Conservation (phyloP, 139 green algal genomes). For the Chlamydomonas sp. region DNA sequence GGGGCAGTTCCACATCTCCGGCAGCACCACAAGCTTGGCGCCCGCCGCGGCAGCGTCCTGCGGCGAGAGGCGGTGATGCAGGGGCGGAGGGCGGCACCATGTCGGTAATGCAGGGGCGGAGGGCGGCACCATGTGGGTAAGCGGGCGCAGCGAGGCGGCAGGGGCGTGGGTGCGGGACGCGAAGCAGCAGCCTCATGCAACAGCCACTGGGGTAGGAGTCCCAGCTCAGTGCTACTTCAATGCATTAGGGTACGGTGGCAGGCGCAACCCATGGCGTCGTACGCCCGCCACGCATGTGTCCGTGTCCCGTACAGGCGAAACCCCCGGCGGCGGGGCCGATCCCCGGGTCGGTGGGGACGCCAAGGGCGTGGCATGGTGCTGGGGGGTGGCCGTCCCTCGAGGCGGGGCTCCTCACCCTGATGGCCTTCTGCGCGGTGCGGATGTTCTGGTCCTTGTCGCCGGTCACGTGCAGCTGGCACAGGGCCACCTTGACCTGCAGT, state of each 20-base stretch:
- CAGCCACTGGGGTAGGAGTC: too few relatives aligned
- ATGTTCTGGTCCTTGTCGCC: conserved; percentile 92
- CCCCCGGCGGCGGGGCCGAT: too few relatives aligned
- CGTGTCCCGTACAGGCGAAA: too few relatives aligned
- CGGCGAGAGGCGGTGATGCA: not conserved
- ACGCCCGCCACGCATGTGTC: too few relatives aligned
- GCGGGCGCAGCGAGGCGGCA: not conserved
- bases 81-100: not conserved
- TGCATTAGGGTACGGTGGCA: too few relatives aligned
- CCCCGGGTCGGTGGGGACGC: too few relatives aligned
- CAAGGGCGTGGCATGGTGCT: not conserved
- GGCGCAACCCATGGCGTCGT: too few relatives aligned
- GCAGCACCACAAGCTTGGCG: conserved; percentile 86
- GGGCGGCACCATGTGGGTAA: too few relatives aligned
- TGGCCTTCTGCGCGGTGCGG: conserved; percentile 61
- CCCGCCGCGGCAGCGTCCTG: conserved; percentile 72
- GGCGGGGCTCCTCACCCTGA: conserved; percentile 61
- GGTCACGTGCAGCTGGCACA: conserved; percentile 90
- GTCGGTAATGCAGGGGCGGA: not conserved
- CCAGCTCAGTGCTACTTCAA: too few relatives aligned
- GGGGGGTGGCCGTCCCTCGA: too few relatives aligned
- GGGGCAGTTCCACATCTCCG: conserved; percentile 98
- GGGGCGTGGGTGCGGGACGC: not conserved
- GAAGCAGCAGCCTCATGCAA: not conserved
- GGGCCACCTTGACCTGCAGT: conserved; percentile 88